phyloP scores from a whole-genome alignment of 441 rosid species.

The Erodium texanum region DNA sequence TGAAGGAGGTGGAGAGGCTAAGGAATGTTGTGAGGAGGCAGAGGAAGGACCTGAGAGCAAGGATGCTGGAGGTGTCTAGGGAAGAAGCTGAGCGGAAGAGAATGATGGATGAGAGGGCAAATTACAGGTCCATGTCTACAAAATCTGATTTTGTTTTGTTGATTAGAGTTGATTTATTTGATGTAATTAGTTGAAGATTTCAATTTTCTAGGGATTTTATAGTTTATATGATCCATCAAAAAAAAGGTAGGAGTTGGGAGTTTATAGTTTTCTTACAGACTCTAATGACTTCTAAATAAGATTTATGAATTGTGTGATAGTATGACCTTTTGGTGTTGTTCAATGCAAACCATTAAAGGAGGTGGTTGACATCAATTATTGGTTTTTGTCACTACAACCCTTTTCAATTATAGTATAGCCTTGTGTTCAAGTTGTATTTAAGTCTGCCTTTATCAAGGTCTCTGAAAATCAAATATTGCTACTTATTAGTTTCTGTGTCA shows the following conservation, averaged over 20 bases:
- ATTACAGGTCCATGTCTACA: conserved; percentile 49
- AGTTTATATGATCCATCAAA: not conserved
- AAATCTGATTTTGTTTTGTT: too few relatives aligned
- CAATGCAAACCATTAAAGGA: not conserved
- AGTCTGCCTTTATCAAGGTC: too few relatives aligned
- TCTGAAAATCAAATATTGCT: not conserved
- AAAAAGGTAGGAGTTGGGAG: not conserved
- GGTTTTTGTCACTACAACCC: not conserved
- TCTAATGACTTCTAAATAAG: not conserved
- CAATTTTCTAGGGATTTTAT: not conserved
- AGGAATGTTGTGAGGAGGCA: conserved; percentile 66
- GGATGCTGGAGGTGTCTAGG: conserved; percentile 83
- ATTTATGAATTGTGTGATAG: too few relatives aligned
- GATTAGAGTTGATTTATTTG: too few relatives aligned
- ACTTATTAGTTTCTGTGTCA: too few relatives aligned
- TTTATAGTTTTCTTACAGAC: not conserved
- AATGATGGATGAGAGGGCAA: conserved; percentile 82
- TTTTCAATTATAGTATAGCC: not conserved
- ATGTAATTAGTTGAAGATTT: not conserved
- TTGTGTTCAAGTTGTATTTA: not conserved
- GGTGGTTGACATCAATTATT: not conserved
- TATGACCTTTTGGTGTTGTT: not conserved
- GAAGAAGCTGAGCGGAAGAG: conserved; percentile 91
- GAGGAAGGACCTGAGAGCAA: conserved; percentile 69
- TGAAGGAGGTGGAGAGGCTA: conserved; percentile 75